Evolutionary conservation across 495 filamentous ascomycete species (phyloP), one percentile per base, ranked within the genome.

Genomic region (Cercophora scortea): DNA sequence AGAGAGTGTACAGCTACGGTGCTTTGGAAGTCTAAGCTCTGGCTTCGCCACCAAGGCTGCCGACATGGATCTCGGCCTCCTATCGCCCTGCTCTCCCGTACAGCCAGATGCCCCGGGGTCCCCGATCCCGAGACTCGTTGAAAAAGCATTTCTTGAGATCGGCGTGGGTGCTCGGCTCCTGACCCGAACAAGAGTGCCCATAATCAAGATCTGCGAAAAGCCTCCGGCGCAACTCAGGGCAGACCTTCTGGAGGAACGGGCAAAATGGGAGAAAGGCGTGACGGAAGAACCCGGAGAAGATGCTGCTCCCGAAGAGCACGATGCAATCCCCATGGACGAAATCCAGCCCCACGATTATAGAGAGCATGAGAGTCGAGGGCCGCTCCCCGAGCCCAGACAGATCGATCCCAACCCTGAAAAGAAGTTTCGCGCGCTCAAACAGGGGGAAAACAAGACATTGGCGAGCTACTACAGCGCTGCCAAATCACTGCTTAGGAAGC

Each of bases 171-270:
- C 84, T 17, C 74, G 84, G 1, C 66, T 92, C 8, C 75, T 91
- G 8, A 82, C 84, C 17, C 76, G 74, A 36, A 90, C 89, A 8
- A 77, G 88, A 55, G 82, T 90, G 32, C 89, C 89, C 18, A 91
- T 93, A 51, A 82, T 94, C 60, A 89, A 89, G 57, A 69, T 94
- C 33, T 90, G 86, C 66, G 78, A 90, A 61, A 79, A 76, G 51
- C 87, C 87, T 6, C 72, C 73, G 0, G 58, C 66, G 6, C 64
- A 76, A 18, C 73, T 89, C 13, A 70, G 71, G 13, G 39, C 54
- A 4, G 71, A 69, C 13, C 70, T 89, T 3, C 50, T 72, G n/a
- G 72, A 77, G 35, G 81, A 80, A 47, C 73, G 84, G 33, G 55
- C 62, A 17, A 84, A 81, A 54, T 86, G 85, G 80, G 84, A 83